These are phyloP conservation scores for Blastobotrys illinoisensis DNA, from an alignment of 1,139 yeast species.

Conservation along the genomic window DNA sequence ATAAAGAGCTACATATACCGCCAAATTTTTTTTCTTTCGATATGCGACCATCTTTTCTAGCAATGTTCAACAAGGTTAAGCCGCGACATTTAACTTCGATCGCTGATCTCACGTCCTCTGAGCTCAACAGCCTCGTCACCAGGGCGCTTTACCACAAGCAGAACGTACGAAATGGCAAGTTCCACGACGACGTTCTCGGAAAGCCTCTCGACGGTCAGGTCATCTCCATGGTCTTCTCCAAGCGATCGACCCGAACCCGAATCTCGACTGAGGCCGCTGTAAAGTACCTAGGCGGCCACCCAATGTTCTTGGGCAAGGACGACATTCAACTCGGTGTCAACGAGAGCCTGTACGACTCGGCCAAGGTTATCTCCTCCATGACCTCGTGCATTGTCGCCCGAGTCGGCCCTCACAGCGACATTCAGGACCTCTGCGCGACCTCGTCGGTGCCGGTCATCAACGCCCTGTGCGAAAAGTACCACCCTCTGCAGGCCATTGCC, in stretches of 20 bases:
- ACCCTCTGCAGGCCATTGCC: slow-evolving; percentile 92
- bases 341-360: slow-evolving; percentile 82
- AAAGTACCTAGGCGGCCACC: slow-evolving; percentile 88
- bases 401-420: slow-evolving; percentile 79
- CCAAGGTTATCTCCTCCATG: slow-evolving; percentile 90
- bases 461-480: slow-evolving; percentile 86
- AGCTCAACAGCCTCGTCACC: slow-evolving; percentile 59
- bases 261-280: slow-evolving; percentile 94
- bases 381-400: slow-evolving; percentile 94
- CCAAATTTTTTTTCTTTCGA: neutral
- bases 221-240: slow-evolving; percentile 76
- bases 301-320: slow-evolving; percentile 93
- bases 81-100: slow-evolving; percentile 73
- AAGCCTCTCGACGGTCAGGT: slow-evolving; percentile 63
- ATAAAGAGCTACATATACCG: neutral
- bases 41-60: neutral
- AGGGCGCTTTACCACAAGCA: slow-evolving; percentile 30
- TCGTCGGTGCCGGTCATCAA: slow-evolving; percentile 89
- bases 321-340: slow-evolving; percentile 95
- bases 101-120: slow-evolving; percentile 64
- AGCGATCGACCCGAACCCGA: slow-evolving; percentile 92
- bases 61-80: slow-evolving; percentile 11
- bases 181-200: slow-evolving; percentile 28
- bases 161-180: slow-evolving; percentile 28
- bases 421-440: slow-evolving; percentile 56